These are phyloP conservation scores for Cryptococcus amylolentus DNA, from an alignment of 1,284 basidiomycete genomes.

Conservation along the genomic window DNA sequence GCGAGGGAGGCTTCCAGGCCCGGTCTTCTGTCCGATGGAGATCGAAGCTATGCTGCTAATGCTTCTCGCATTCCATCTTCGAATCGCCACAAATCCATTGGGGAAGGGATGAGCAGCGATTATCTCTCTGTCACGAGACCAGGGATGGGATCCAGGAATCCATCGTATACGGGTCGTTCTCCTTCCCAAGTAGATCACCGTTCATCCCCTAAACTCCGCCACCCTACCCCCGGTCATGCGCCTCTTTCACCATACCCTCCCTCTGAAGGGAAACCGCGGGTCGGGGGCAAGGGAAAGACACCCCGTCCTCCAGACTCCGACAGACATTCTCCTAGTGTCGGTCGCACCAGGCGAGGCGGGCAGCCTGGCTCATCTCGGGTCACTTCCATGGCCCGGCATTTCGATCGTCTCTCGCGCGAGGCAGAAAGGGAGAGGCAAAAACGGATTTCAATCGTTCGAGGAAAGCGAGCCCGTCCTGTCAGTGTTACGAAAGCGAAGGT, in stretches of 20 bases:
- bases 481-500: conserved; percentile 84
- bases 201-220: conserved; percentile 11
- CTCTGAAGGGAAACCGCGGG: conserved; percentile 30
- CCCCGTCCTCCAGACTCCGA: conserved; percentile 22
- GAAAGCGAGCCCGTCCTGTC: conserved; percentile 86
- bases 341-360: conserved; percentile 20
- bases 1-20: conserved; percentile 21
- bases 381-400: conserved; percentile 55
- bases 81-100: conserved; percentile 4
- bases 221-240: background rate
- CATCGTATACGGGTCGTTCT: conserved; percentile 10
- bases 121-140: conserved; percentile 4
- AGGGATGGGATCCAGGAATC: conserved; percentile 10
- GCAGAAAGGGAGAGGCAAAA: conserved; percentile 55
- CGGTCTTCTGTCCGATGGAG: conserved; percentile 67
- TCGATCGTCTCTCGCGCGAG: conserved; percentile 54
- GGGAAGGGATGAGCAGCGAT: conserved; percentile 7
- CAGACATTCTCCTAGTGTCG: conserved; percentile 13
- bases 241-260: conserved; percentile 1
- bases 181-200: conserved; percentile 9
- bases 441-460: conserved; percentile 59
- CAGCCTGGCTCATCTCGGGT: conserved; percentile 46
- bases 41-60: conserved; percentile 83
- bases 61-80: conserved; percentile 51
- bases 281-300: conserved; percentile 41